Percentiles rank a stretch among this genome's conserved stretches.
phyloP scores from a whole-genome alignment of 2,329 filamentous ascomycete species.

The Pseudogymnoascus sp. region DNA sequence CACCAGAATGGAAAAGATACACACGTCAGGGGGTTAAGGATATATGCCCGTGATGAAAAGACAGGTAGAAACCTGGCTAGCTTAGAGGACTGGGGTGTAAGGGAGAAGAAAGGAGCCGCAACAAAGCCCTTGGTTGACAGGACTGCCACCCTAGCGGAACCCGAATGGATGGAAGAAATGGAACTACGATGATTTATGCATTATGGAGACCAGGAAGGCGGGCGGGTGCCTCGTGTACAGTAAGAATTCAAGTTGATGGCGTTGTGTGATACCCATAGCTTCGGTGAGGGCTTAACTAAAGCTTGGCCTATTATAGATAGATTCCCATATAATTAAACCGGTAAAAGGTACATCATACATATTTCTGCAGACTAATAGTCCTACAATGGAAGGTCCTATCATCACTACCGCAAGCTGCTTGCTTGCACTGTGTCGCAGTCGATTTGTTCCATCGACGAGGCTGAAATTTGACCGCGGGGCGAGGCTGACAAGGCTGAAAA shows the following conservation, averaged over 20 bases:
- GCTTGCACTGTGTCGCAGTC: neutral
- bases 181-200: slow-evolving; percentile 23
- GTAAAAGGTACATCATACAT: neutral
- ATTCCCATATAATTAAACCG: neutral
- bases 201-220: neutral
- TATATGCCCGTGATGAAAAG: slow-evolving; percentile 48
- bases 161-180: slow-evolving; percentile 30
- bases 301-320: neutral
- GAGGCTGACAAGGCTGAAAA: slow-evolving; percentile 5
- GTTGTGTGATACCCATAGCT: slow-evolving; percentile 3
- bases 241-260: neutral
- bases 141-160: slow-evolving; percentile 20
- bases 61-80: slow-evolving; percentile 15
- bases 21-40: slow-evolving; percentile 87
- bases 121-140: slow-evolving; percentile 7
- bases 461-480: neutral
- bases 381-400: neutral
- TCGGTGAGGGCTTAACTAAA: neutral
- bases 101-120: slow-evolving; percentile 9
- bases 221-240: neutral
- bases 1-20: slow-evolving; percentile 99
- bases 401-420: neutral
- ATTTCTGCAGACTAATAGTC: neutral
- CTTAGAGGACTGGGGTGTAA: slow-evolving; percentile 8
- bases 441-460: neutral